These are phyloP conservation scores for Biscutella laevigata DNA, from an alignment of 441 rosid genomes.

Conservation along the genomic window DNA sequence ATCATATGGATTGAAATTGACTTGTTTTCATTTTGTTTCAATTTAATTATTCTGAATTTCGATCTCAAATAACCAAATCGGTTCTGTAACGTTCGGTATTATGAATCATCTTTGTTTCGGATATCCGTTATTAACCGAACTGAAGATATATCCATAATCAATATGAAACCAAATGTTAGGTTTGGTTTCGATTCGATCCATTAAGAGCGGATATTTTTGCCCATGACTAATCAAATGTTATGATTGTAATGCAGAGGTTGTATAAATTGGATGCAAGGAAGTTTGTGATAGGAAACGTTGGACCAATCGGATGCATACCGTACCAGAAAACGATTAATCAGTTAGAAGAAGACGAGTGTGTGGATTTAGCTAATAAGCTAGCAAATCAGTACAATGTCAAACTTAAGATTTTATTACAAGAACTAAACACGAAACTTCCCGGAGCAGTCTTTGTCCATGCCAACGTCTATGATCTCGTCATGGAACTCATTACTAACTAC, in stretches of 20 bases:
- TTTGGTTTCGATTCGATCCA: too few relatives aligned
- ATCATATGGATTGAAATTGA: too few relatives aligned
- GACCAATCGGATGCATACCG: slow-evolving; percentile 86
- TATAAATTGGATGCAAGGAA: slow-evolving; percentile 73
- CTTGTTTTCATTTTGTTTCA: too few relatives aligned
- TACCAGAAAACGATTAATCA: slow-evolving; percentile 53
- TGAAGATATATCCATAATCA: too few relatives aligned
- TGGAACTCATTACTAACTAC: slow-evolving; percentile 77
- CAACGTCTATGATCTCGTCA: slow-evolving; percentile 59
- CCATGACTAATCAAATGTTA: too few relatives aligned
- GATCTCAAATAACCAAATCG: too few relatives aligned
- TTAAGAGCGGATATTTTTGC: too few relatives aligned
- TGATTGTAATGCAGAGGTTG: slow-evolving; percentile 46
- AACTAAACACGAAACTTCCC: slow-evolving; percentile 53
- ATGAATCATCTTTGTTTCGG: too few relatives aligned
- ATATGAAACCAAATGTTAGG: too few relatives aligned
- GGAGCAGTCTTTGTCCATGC: slow-evolving; percentile 63
- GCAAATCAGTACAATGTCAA: slow-evolving; percentile 58
- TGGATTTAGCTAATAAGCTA: slow-evolving; percentile 62
- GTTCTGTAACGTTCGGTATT: too few relatives aligned
- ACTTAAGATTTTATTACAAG: slow-evolving; percentile 42
- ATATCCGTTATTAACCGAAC: too few relatives aligned
- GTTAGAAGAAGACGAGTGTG: slow-evolving; percentile 49
- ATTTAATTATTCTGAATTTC: too few relatives aligned
- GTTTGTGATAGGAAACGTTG: slow-evolving; percentile 68